Evolutionary conservation across 495 filamentous ascomycete species (phyloP), one percentile per base, ranked within the genome.

Genomic region (Ascodesmis nigricans): DNA sequence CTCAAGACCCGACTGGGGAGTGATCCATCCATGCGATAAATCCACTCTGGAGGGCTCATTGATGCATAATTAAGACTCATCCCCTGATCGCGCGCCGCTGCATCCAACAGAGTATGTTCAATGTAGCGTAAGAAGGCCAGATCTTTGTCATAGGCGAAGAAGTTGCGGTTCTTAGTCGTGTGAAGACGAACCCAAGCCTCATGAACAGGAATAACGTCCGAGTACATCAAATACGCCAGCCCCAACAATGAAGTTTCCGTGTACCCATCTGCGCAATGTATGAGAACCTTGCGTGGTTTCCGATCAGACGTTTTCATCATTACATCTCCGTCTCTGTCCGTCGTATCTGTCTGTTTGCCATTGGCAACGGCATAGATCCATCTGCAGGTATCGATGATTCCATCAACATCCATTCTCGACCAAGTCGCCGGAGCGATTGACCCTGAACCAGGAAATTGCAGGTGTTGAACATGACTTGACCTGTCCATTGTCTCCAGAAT

Each of bases 221-320:
- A 71, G 52, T 77, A 95, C 65, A 84, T 91, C 53, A 71, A 75
- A 54, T 93, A 97, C 14, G 84, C 78, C 21, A 95, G 64, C 7
- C 63, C 80, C 3, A 97, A 61, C 33, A 95, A 57, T 1, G 84
- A 78, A 5, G 75, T 83, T 50, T 97, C 87, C 5, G 87, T 97
- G 53, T 97, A 97, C 16, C 87, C 87, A 56, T 97, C 87, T 1
- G 73, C 70, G 53, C 87, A 93, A 53, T 93, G 81, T 21, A 97
- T 78, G 21, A 93, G 63, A 19, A 93, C 68, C 52, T 68, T 77
- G 29, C 69, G 63, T 10, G 55, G 45, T 27, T 51, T 58, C 35
- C 44, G 55, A 22, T 42, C 49, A n/a, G 40, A 35, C 30, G 36
- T 44, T 26, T 1, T 25, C 35, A 43, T 43, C 24, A 2, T 49